Percentiles rank a stretch among this genome's conserved stretches.
Evolutionary conservation across 2,329 filamentous ascomycete species (phyloP).

Genomic region (Magnaporthiopsis incrustans): DNA sequence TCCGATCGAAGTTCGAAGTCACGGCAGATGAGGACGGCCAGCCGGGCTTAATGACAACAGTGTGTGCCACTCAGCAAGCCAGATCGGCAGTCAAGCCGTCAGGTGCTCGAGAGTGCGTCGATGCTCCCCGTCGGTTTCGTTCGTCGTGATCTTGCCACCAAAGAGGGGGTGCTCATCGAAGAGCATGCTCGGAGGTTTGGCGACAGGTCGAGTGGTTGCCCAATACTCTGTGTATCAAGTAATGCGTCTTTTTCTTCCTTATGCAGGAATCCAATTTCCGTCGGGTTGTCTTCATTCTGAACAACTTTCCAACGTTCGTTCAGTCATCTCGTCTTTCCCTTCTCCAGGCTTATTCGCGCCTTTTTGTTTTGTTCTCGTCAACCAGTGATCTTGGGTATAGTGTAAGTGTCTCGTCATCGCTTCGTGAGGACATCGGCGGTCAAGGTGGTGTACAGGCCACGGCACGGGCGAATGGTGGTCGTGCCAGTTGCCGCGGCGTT

Average conservation of each 20-base stretch:
- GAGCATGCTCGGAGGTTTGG: neutral
- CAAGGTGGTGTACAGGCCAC: slow-evolving; percentile 8
- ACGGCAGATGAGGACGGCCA: neutral
- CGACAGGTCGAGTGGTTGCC: slow-evolving; percentile 4
- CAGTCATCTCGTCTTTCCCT: slow-evolving; percentile 1
- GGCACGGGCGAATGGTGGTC: slow-evolving; percentile 3
- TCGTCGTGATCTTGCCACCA: slow-evolving; percentile 2
- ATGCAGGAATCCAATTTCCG: neutral
- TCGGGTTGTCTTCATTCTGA: slow-evolving; percentile 1
- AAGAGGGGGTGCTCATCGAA: neutral
- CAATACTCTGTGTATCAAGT: slow-evolving; percentile 4
- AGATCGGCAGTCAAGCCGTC: neutral
- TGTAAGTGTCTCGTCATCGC: slow-evolving; percentile 7
- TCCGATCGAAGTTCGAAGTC: neutral
- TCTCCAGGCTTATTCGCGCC: slow-evolving; percentile 1
- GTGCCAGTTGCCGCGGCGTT: slow-evolving; percentile 1
- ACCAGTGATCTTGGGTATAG: slow-evolving; percentile 8
- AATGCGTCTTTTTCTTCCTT: neutral
- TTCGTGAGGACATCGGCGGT: slow-evolving; percentile 7
- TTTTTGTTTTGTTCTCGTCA: slow-evolving; percentile 1
- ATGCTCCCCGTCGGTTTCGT: neutral
- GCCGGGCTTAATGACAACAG: neutral
- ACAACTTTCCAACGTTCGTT: neutral
- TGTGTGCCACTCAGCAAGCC: neutral
- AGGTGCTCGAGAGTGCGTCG: neutral